These are phyloP conservation scores for Penicillium sp. DNA, from an alignment of 2,329 filamentous ascomycete genomes.

Conservation along the genomic window DNA sequence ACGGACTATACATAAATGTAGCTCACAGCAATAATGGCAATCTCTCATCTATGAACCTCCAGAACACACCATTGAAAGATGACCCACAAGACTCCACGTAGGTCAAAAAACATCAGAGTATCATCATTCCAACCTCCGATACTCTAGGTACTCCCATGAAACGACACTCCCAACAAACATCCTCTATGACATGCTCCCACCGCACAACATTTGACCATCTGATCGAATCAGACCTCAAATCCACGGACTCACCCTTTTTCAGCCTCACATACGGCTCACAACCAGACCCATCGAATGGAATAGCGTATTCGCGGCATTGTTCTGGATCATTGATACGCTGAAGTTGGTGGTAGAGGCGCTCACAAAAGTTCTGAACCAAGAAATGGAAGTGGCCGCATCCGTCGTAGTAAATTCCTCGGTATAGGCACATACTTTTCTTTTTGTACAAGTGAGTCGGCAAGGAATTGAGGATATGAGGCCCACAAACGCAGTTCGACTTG, in stretches of 20 bases:
- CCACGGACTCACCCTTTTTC: neutral
- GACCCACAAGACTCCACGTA: neutral
- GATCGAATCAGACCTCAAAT: no score
- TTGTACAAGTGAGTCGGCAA: no score
- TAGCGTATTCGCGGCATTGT: slow-evolving; percentile 5
- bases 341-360: slow-evolving; percentile 21
- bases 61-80: neutral
- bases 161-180: neutral
- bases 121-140: neutral
- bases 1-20: no score
- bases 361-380: slow-evolving; percentile 25
- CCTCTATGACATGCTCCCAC: neutral
- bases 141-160: neutral
- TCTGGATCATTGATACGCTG: slow-evolving; percentile 31
- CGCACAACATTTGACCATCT: slow-evolving; percentile 11
- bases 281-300: slow-evolving; percentile 9
- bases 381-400: slow-evolving; percentile 27
- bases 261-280: slow-evolving; percentile 8
- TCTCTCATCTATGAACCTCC: neutral
- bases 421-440: slow-evolving; percentile 28
- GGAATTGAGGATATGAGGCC: neutral
- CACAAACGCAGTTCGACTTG: neutral
- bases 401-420: slow-evolving; percentile 19
- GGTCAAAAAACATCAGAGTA: neutral
- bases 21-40: neutral